phyloP scores from a whole-genome alignment of 345 rosid species.

The Salix dunnii region DNA sequence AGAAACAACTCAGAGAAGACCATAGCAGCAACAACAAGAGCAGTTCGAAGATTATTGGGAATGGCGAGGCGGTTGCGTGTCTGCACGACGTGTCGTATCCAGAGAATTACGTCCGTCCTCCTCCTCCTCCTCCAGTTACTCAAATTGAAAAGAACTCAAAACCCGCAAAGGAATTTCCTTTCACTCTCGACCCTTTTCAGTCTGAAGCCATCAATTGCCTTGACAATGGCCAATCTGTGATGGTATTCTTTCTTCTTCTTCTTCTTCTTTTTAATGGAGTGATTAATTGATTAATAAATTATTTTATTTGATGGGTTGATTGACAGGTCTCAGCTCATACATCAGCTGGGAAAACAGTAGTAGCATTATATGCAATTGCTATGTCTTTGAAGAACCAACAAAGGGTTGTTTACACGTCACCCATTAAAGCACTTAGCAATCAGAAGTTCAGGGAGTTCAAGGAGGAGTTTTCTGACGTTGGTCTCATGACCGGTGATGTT shows the following conservation, averaged over 20 bases:
- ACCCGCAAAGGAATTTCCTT: conserved; percentile 89
- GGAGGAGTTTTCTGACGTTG: conserved; percentile 95
- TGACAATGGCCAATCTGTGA: conserved; percentile 76
- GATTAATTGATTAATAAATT: not conserved
- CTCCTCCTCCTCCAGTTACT: conserved; percentile 22
- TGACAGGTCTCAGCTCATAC: conserved; percentile 95
- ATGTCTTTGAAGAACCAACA: conserved; percentile 86
- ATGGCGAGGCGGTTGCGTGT: conserved; percentile 47
- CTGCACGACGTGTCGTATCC: conserved; percentile 86
- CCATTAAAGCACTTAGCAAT: conserved; percentile 94
- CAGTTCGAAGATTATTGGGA: not conserved
- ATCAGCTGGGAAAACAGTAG: conserved; percentile 97
- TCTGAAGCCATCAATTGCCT: conserved; percentile 93
- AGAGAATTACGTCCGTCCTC: conserved; percentile 48
- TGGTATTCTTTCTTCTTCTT: conserved; percentile 41
- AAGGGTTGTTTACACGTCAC: conserved; percentile 91
- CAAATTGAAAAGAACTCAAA: conserved; percentile 19
- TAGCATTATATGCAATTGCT: conserved; percentile 90
- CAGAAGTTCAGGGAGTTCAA: conserved; percentile 96
- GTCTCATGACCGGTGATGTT: conserved; percentile 98
- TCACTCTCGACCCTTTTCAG: conserved; percentile 91
- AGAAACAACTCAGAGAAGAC: conserved; percentile 45
- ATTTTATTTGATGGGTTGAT: conserved; percentile 8
- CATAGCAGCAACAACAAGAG: not conserved
- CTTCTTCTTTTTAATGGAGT: not conserved